Conservation (phyloP, 371 early-diverging fungal genomes). For the Cokeromyces recurvatus region DNA sequence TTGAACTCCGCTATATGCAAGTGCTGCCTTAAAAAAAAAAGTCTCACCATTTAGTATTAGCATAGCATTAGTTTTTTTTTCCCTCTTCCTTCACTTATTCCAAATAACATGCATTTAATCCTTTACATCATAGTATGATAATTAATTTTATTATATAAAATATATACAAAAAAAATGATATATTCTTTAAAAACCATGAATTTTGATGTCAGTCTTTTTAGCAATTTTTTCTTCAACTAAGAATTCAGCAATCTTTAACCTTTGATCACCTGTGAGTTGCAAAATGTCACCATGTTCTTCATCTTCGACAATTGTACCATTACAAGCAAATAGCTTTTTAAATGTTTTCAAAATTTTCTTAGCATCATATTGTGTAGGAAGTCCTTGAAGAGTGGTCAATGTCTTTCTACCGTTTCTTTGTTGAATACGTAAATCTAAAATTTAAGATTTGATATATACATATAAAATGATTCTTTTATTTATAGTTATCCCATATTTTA, state of each 20-base stretch:
- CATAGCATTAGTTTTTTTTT: too few relatives aligned
- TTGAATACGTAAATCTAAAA: slow-evolving; percentile 92
- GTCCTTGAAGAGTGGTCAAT: slow-evolving; percentile 82
- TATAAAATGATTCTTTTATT: too few relatives aligned
- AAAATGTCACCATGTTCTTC: slow-evolving; percentile 87
- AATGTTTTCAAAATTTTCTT: slow-evolving; percentile 91
- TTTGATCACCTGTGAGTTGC: slow-evolving; percentile 96
- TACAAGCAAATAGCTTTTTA: slow-evolving; percentile 97
- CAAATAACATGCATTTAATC: too few relatives aligned
- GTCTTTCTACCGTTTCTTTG: slow-evolving; percentile 98
- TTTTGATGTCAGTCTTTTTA: slow-evolving; percentile 81
- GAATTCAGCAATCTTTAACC: slow-evolving; percentile 80
- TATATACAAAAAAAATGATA: background rate
- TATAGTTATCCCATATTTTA: too few relatives aligned
- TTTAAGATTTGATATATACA: background rate
- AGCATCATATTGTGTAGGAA: slow-evolving; percentile 82
- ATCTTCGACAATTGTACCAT: slow-evolving; percentile 91
- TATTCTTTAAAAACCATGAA: slow-evolving; percentile 72
- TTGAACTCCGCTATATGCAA: too few relatives aligned
- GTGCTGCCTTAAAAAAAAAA: too few relatives aligned
- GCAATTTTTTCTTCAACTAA: slow-evolving; percentile 74
- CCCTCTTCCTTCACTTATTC: too few relatives aligned
- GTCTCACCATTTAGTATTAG: too few relatives aligned
- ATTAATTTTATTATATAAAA: too few relatives aligned
- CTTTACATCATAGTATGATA: too few relatives aligned